Base-by-base conservation (phyloP, 2,329 filamentous ascomycete genomes). In the Pseudogymnoascus sp. region DNA sequence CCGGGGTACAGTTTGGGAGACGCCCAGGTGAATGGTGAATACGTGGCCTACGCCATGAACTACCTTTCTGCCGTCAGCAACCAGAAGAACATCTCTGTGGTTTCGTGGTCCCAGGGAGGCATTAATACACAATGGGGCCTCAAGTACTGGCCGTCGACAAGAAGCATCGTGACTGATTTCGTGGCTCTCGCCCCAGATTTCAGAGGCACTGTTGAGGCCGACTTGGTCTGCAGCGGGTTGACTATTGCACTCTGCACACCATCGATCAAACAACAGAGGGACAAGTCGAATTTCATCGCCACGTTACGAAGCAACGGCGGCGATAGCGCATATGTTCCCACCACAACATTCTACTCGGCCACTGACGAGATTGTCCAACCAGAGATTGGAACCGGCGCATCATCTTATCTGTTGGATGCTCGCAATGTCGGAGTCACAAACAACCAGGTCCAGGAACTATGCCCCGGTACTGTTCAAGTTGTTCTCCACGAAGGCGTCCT, bases 21-120 rank as follows among this genome's bases (percentile, higher is more conserved):
- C 63, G 76, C 75, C 0, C 82, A 84, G 66, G 65, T 73, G 28
- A 84, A 81, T 66, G 72, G 80, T 4, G 82, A 85, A 69, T 84
- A 81, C 66, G 78, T 83, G 40, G 81, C 81, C 2, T 84, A 86
- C 70, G 81, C 82, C 4, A 80, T 85, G 65, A 82, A 85, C 72
- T 85, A 85, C 72, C 76, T 84, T 63, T 71, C 74, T 28, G 74
- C 71, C 35, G 71, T 81, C 65, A 76, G 74, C 46, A 65, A 68
- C 50, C 70, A 73, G 22, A 66, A 69, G 14, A 75, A 78, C 19
- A 72, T 81, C 6, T 73, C 75, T 16, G 73, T 83, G 19, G 71
- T 84, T n/a, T 76, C 75, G 12, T 85, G 80, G 81, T 84, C 81
- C 0, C 82, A 86, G 71, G 83, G 83, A 14, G 79, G 78, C 59